Conservation (phyloP, 768 basidiomycete genomes). For the Tulasnella sp. region DNA sequence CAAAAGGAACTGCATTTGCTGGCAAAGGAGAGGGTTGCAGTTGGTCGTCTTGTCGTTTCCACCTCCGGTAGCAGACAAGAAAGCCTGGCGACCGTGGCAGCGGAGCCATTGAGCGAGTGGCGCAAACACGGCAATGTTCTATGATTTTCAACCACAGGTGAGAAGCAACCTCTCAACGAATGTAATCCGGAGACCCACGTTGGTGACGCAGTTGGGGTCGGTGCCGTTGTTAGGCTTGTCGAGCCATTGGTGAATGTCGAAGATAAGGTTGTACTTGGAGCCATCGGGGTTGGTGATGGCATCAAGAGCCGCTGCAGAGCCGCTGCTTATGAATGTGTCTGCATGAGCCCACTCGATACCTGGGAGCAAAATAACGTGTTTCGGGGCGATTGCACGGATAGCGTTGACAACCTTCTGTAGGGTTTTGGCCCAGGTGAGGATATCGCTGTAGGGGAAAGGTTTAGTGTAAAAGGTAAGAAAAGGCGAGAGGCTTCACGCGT, state of each 20-base stretch:
- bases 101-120: conserved; percentile 23
- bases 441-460: conserved; percentile 39
- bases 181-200: conserved; percentile 31
- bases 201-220: conserved; percentile 49
- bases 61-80: conserved; percentile 25
- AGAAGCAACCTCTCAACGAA: not conserved
- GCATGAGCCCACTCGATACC: conserved; percentile 52
- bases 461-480: not conserved
- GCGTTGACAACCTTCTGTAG: conserved; percentile 60
- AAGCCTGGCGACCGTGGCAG: conserved; percentile 18
- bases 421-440: conserved; percentile 48
- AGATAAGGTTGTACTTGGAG: conserved; percentile 44
- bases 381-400: conserved; percentile 56
- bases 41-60: not conserved
- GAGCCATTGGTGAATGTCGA: conserved; percentile 63
- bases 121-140: conserved; percentile 1
- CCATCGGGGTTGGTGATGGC: conserved; percentile 50
- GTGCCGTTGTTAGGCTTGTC: conserved; percentile 52
- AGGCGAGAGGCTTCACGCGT: conserved; percentile 23
- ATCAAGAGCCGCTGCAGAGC: conserved; percentile 49
- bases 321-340: conserved; percentile 44
- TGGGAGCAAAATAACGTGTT: conserved; percentile 56
- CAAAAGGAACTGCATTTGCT: conserved; percentile 7
- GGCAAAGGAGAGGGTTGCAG: conserved; percentile 23
- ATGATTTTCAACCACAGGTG: not conserved